These are phyloP conservation scores for Fomitopsis serialis DNA, from an alignment of 768 basidiomycete genomes.

Conservation along the genomic window DNA sequence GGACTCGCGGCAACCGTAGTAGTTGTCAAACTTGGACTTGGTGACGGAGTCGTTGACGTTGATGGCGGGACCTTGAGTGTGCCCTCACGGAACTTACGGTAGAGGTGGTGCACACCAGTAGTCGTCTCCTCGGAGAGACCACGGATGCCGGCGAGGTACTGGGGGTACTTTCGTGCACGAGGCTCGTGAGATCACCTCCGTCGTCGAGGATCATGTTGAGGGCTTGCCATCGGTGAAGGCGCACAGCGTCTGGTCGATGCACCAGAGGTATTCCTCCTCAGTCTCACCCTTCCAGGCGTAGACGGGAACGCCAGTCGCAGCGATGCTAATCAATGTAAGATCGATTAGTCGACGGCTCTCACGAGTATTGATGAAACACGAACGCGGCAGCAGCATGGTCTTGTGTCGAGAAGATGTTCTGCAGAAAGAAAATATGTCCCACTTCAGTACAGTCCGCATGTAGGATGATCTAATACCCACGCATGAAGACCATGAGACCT, in stretches of 20 bases:
- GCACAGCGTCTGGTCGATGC: slow-evolving; percentile 90
- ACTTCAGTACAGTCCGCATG: neutral
- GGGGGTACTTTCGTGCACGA: slow-evolving; percentile 98
- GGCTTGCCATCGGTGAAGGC: slow-evolving; percentile 82
- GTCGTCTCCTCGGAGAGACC: slow-evolving; percentile 99
- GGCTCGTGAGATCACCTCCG: slow-evolving; percentile 91
- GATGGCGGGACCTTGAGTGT: slow-evolving; percentile 97
- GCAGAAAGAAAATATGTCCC: slow-evolving; percentile 4
- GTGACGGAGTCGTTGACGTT: slow-evolving; percentile 99
- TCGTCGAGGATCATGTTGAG: slow-evolving; percentile 99
- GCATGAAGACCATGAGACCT: slow-evolving; percentile 98
- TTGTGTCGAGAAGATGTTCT: slow-evolving; percentile 99
- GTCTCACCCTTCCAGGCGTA: slow-evolving; percentile 99
- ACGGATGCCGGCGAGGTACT: slow-evolving; percentile 77
- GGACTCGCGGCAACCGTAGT: slow-evolving; percentile 99
- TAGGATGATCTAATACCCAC: slow-evolving; percentile 39
- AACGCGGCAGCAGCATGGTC: slow-evolving; percentile 98
- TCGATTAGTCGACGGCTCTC: neutral
- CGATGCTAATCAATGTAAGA: slow-evolving; percentile 52
- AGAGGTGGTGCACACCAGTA: slow-evolving; percentile 98
- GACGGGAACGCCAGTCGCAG: slow-evolving; percentile 96
- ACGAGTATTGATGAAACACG: slow-evolving; percentile 23
- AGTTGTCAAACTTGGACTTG: slow-evolving; percentile 99
- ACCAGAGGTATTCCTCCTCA: slow-evolving; percentile 98
- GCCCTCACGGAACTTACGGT: slow-evolving; percentile 96